phyloP scores from a whole-genome alignment of 2,329 filamentous ascomycete genomes.

The Aureobasidium zeae region DNA sequence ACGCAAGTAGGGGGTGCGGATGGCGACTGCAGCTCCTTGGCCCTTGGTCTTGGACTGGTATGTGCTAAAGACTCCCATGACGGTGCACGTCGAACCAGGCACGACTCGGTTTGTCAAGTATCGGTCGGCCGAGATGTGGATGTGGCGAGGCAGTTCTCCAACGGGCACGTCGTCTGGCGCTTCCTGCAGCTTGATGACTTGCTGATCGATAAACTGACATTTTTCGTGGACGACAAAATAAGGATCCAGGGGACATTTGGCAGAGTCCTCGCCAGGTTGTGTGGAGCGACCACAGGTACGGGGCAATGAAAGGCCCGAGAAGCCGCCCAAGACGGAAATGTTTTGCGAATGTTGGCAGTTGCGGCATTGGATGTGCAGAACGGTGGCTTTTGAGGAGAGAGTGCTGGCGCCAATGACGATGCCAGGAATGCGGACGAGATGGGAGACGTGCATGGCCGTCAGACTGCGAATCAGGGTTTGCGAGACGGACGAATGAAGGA shows the following conservation, averaged over 20 bases:
- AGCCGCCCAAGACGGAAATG: slow-evolving; percentile 71
- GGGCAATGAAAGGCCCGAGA: slow-evolving; percentile 77
- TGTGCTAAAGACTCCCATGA: slow-evolving; percentile 97
- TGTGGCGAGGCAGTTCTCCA: slow-evolving; percentile 87
- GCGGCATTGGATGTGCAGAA: slow-evolving; percentile 77
- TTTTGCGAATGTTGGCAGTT: slow-evolving; percentile 67
- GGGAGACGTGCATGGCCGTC: slow-evolving; percentile 83
- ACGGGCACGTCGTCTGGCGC: slow-evolving; percentile 96
- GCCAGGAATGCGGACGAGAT: slow-evolving; percentile 90
- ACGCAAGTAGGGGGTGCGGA: slow-evolving; percentile 87
- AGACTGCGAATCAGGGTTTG: slow-evolving; percentile 90
- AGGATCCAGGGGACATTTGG: slow-evolving; percentile 82
- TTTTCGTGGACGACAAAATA: slow-evolving; percentile 95
- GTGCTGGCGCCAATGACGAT: slow-evolving; percentile 97
- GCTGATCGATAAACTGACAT: slow-evolving; percentile 91
- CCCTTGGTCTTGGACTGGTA: slow-evolving; percentile 82
- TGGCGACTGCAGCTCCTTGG: slow-evolving; percentile 74
- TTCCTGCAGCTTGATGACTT: slow-evolving; percentile 95
- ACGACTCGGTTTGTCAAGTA: slow-evolving; percentile 94
- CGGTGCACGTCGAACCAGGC: slow-evolving; percentile 83
- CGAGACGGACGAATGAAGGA: slow-evolving; percentile 84
- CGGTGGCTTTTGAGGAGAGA: slow-evolving; percentile 88
- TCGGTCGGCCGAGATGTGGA: slow-evolving; percentile 90
- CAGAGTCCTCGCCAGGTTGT: slow-evolving; percentile 50
- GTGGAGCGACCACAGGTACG: slow-evolving; percentile 59